Base-by-base conservation (phyloP, 2,329 filamentous ascomycete species). In the Metarhizium rileyi region DNA sequence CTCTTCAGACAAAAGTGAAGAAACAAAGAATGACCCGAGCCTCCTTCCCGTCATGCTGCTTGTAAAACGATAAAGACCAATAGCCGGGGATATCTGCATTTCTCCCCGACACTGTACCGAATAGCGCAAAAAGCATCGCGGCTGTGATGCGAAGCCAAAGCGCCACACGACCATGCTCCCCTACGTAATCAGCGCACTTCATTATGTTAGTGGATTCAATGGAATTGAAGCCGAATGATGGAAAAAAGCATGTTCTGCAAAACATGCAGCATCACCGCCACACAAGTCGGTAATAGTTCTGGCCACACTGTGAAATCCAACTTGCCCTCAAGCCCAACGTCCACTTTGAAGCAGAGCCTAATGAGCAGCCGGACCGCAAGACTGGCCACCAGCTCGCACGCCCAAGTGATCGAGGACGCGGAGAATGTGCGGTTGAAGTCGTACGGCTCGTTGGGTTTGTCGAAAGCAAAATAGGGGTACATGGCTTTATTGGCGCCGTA, bases 241-340 rank as follows among this genome's bases (percentile, higher is more conserved):
- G 79, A 81, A 66, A 86, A 85, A 50, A 86, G 65, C 82, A 86
- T 86, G 62, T 85, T 86, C 66, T 86, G 82, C 64, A 85, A 61
- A 46, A 85, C 82, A 58, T 86, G 82, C 61, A 85, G 67, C 69
- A 80, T 80, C 22, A 84, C 81, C 22, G 78, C 79, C 20, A 83
- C 77, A 49, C 78, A 78, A 3, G 82, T 83, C 18, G 82, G 82
- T 58, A 86, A 64, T 58, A 86, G 64, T 68, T 85, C 82, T 2
- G 82, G 81, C 78, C 81, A 85, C 49, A 80, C 76, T 6, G 75
- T 76, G 56, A 86, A 67, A 63, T 86, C 82, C 53, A 78, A 68
- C 65, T 78, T 80, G 25, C 80, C 82, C 66, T 86, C 82, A 38
- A 77, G 69, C 18, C 80, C 81, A 46, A 84, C 80, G 55, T 81